Evolutionary conservation across 2,329 filamentous ascomycete genomes (phyloP).

Genomic region (Stylonectria norvegica): DNA sequence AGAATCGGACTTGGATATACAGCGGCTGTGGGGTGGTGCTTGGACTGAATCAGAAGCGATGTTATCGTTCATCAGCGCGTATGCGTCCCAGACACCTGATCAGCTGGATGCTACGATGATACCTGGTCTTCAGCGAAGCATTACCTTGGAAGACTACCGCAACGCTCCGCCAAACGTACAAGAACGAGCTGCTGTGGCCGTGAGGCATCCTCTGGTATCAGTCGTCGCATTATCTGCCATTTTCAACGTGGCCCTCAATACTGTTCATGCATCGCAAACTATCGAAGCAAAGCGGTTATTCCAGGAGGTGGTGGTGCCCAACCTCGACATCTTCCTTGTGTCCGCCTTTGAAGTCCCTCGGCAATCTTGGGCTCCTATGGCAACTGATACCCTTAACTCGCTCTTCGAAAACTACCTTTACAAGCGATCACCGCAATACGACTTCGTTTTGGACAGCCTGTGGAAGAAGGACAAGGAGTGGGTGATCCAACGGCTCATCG

Average conservation of each 20-base stretch:
- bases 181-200: constrained; percentile 57
- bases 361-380: constrained; percentile 67
- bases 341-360: constrained; percentile 74
- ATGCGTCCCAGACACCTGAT: constrained; percentile 69
- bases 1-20: constrained; percentile 65
- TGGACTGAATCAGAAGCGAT: constrained; percentile 88
- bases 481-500: constrained; percentile 77
- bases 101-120: constrained; percentile 83
- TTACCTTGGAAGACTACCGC: constrained; percentile 59
- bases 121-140: constrained; percentile 74
- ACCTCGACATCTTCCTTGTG: constrained; percentile 75
- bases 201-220: constrained; percentile 84
- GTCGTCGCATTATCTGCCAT: constrained; percentile 74
- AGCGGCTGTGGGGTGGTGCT: constrained; percentile 82
- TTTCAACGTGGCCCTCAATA: constrained; percentile 62
- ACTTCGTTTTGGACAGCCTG: constrained; percentile 85
- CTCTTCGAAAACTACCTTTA: constrained; percentile 80
- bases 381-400: constrained; percentile 70
- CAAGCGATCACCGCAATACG: constrained; percentile 72
- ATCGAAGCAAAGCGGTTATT: constrained; percentile 63
- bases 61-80: constrained; percentile 88
- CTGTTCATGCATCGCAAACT: constrained; percentile 58
- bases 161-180: constrained; percentile 47
- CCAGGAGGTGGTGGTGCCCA: constrained; percentile 65
- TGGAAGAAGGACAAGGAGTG: constrained; percentile 90